Base-by-base conservation (phyloP, 2,329 filamentous ascomycete genomes). In the Graphilbum sp. region DNA sequence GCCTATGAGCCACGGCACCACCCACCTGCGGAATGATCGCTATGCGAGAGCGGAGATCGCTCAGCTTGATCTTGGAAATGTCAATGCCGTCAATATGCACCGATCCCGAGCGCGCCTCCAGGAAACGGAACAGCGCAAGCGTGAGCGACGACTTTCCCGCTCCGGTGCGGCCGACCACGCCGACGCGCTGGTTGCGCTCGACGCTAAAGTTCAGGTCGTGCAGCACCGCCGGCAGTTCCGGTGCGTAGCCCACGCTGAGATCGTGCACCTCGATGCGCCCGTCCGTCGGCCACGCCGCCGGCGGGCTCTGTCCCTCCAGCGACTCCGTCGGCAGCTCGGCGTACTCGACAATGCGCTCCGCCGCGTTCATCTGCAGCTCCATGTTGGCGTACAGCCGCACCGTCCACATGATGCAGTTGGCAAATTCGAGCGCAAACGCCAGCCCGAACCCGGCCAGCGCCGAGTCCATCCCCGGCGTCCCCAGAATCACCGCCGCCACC, bases 81-180 rank as follows among this genome's bases (percentile, higher is more conserved):
- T 87, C 79, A 12, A 84, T 47, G 0, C 79, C 80, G 48, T 87
- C 82, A 43, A 88, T 79, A 41, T 63, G 53, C 43, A 87, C 75
- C 13, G 57, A 69, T 9, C 81, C 81, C 12, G 72, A 67, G 6
- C 66, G 58, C 0, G 77, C 70, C 52, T 85, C 79, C 12, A 87
- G 59, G 60, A 87, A 85, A 17, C 81, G 75, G 66, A 87, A 86
- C 1, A 87, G 60, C 0, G 81, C 79, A 2, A 86, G 62, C 0
- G 81, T 84, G 18, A 87, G 57, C 0, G 77, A 81, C 0, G 78
- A 83, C 56, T 87, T 87, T 40, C 81, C 81, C 0, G 80, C 80
- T 4, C 81, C 81, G 0, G 82, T 87, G 15, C 82, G 72, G 11
- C 82, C 82, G 5, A 87, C 75, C 4, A 86, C 75, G n/a, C 80